phyloP scores from a whole-genome alignment of 2,329 filamentous ascomycete species.

The Xylariaceae sp. region DNA sequence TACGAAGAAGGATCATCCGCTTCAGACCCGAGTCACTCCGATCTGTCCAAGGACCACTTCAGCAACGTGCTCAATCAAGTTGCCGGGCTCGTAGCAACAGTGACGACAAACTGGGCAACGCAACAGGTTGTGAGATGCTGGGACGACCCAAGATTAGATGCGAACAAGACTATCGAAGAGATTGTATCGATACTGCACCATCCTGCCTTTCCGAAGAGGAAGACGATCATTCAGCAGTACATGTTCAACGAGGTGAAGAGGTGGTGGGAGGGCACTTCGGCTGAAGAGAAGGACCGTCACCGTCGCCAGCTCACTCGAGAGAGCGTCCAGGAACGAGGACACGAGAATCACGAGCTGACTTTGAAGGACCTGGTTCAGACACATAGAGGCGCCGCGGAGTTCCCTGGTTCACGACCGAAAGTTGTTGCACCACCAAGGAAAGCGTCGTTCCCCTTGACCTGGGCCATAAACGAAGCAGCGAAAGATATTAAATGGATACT shows the following conservation, averaged over 20 bases:
- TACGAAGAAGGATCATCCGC: slow-evolving; percentile 45
- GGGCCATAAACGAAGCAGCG: slow-evolving; percentile 30
- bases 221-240: slow-evolving; percentile 63
- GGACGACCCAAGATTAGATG: slow-evolving; percentile 68
- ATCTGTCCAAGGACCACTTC: slow-evolving; percentile 67
- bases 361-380: slow-evolving; percentile 37
- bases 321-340: slow-evolving; percentile 37
- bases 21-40: slow-evolving; percentile 63
- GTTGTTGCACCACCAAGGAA: slow-evolving; percentile 38
- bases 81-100: slow-evolving; percentile 60
- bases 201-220: slow-evolving; percentile 60
- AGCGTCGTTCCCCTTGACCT: slow-evolving; percentile 35
- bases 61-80: slow-evolving; percentile 64
- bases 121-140: slow-evolving; percentile 73
- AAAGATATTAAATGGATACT: slow-evolving; percentile 27
- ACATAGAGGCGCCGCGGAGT: slow-evolving; percentile 36
- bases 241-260: slow-evolving; percentile 71
- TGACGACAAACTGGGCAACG: slow-evolving; percentile 70
- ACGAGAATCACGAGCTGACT: slow-evolving; percentile 40
- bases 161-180: slow-evolving; percentile 68
- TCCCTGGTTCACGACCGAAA: slow-evolving; percentile 38
- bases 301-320: slow-evolving; percentile 39
- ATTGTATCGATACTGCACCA: slow-evolving; percentile 72
- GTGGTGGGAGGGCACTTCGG: slow-evolving; percentile 53
- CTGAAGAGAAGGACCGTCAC: slow-evolving; percentile 32